phyloP scores from a whole-genome alignment of 805 yeast species.

The Starmerella potacharoeniae region DNA sequence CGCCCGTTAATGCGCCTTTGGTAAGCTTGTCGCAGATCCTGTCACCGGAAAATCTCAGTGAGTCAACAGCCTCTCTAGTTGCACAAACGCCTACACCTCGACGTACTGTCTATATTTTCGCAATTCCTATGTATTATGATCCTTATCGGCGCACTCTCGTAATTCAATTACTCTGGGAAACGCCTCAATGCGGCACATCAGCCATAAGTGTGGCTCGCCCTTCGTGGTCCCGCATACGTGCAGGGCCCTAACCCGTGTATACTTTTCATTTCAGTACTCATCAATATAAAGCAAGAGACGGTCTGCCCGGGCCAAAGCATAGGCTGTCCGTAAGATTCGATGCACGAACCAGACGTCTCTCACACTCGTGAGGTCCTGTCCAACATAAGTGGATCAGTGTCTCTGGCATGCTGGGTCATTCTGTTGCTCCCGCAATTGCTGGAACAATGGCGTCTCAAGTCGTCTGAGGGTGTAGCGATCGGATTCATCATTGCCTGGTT shows the following conservation, averaged over 20 bases:
- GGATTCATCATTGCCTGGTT: conserved; percentile 61
- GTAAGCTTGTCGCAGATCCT: neutral
- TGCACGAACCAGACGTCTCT: neutral
- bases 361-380: conserved; percentile 29
- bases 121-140: no score
- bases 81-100: no score
- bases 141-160: no score
- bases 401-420: conserved; percentile 71
- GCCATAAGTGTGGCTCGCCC: neutral
- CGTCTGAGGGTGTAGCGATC: conserved; percentile 64
- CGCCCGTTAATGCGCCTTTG: neutral
- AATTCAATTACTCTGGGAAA: no score
- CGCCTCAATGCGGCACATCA: no score
- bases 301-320: neutral
- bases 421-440: conserved; percentile 63
- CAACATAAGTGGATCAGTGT: conserved; percentile 57
- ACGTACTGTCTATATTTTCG: no score
- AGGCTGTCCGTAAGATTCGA: neutral
- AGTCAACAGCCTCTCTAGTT: no score
- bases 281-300: neutral
- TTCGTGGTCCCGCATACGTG: neutral
- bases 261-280: neutral
- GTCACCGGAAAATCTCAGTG: no score
- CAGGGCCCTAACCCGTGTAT: neutral
- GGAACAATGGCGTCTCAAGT: conserved; percentile 66